A percentile compares a stretch with the other conserved stretches of the same genome.
Evolutionary conservation across 352 stramenopile species (phyloP).

Genomic region (Phytophthora tentaculata): DNA sequence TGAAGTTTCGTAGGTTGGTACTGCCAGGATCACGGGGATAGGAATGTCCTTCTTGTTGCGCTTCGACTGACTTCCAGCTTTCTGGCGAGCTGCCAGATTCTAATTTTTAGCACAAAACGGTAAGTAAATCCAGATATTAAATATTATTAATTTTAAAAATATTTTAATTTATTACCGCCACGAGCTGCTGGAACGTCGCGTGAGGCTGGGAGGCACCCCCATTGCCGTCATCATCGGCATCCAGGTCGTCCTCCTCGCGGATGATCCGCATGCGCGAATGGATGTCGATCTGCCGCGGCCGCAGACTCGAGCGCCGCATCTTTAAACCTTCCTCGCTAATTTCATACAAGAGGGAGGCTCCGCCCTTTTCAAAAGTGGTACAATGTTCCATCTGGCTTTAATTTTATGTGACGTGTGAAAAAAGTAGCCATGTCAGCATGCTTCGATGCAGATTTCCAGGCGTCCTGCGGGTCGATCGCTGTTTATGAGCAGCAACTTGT

Average conservation of each 20-base stretch:
- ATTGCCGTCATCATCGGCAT: slow-evolving; percentile 63
- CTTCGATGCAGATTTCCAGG: slow-evolving; percentile 33
- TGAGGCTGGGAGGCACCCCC: slow-evolving; percentile 40
- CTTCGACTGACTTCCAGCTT: slow-evolving; percentile 40
- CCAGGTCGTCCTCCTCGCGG: slow-evolving; percentile 80
- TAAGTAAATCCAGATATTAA: too few species aligned
- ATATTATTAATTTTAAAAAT: too few species aligned
- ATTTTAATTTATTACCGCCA: slow-evolving; percentile 48
- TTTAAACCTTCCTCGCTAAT: slow-evolving; percentile 8
- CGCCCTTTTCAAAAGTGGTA: slow-evolving; percentile 11
- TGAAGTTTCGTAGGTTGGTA: slow-evolving; percentile 70
- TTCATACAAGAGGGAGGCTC: slow-evolving; percentile 22
- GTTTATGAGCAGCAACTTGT: slow-evolving; percentile 38
- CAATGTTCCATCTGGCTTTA: slow-evolving; percentile 5
- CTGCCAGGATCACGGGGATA: slow-evolving; percentile 79
- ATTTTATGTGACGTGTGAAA: slow-evolving; percentile 22
- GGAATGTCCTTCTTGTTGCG: slow-evolving; percentile 90
- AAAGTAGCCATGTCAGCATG: slow-evolving; percentile 31
- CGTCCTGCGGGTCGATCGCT: slow-evolving; percentile 29
- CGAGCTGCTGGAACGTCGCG: slow-evolving; percentile 77
- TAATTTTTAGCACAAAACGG: slow-evolving; percentile 33
- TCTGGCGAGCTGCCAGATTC: slow-evolving; percentile 69
- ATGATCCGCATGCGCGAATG: slow-evolving; percentile 88
- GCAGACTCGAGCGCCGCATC: slow-evolving; percentile 86
- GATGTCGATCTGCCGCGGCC: slow-evolving; percentile 88